These are phyloP conservation scores for Vaccinium macrocarpon DNA, from an alignment of 148 eudicot genomes.

Conservation along the genomic window DNA sequence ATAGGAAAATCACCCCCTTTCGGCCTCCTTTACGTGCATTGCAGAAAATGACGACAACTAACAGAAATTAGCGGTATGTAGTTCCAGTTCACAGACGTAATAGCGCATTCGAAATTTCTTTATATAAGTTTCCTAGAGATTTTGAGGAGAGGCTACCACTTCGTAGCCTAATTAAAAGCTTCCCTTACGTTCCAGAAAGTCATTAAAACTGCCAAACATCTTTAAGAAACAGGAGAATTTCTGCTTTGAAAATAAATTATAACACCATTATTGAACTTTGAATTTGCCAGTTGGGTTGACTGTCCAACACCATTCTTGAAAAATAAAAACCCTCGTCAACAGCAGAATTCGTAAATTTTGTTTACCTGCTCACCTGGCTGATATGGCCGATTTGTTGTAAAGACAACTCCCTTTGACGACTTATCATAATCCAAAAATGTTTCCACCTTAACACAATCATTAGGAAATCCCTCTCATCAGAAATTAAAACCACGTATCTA, in stretches of 20 bases:
- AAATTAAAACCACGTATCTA: slow-evolving; percentile 5
- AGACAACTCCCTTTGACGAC: slow-evolving; percentile 83
- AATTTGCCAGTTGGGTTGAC: neutral
- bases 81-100: slow-evolving; percentile 10
- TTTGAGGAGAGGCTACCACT: neutral
- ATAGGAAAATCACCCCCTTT: neutral
- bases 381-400: slow-evolving; percentile 82
- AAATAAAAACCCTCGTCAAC: neutral
- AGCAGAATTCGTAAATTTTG: slow-evolving; percentile 10
- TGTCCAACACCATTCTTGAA: neutral
- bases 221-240: slow-evolving; percentile 12
- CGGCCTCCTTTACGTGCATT: neutral
- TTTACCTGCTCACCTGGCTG: slow-evolving; percentile 99
- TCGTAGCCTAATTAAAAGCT: neutral
- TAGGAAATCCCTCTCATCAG: slow-evolving; percentile 13
- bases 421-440: slow-evolving; percentile 89
- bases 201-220: neutral
- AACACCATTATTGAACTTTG: neutral
- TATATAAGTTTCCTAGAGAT: neutral
- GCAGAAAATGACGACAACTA: neutral
- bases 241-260: neutral
- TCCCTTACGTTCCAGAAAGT: neutral
- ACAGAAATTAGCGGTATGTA: neutral
- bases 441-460: slow-evolving; percentile 58
- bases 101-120: neutral